Evolutionary conservation across 306 rosid genomes (phyloP), one percentile per base, ranked within the genome.

Genomic region (Hippophae gyantsensis): DNA sequence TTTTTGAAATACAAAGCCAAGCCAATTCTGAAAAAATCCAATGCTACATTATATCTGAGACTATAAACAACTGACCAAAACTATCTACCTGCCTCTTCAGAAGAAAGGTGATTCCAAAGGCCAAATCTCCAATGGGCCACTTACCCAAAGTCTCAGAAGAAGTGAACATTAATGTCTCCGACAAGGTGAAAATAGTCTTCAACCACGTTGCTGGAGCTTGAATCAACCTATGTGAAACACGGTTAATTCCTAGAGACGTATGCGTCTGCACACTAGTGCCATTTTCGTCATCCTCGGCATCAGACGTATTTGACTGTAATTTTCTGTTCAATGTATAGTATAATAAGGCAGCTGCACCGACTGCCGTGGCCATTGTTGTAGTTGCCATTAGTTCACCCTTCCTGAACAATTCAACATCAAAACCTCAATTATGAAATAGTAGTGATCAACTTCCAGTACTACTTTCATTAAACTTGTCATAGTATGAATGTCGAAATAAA

Each of bases 81-180:
- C 38, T 12, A 1, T 45, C 82, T 63, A 82, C 95, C 92, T 92
- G 96, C 60, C 89, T 81, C 89, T 85, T 92, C 8, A 92, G 75
- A 50, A 92, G 99, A 77, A 92, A 88, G 74, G 57, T 85, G 52
- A 92, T 92, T 60, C 99, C 99, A 61, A 92, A 92, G 6, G 99
- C 96, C 79, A 92, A 84, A 75, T 92, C 99, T 51, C 95, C 95
- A 58, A 85, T 85, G 5, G 98, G 98, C 98, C 96, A 92, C 82
- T 87, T 92, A 57, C 95, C 98, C 63, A 92, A 83, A 25, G 98
- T 92, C 86, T 92, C 98, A 0, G 96, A 92, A 73, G 87, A 92
- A 0, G 98, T 92, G 58, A 92, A 92, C 74, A 95, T 76, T 8
- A 92, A 86, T 18, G 95, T 92, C 79, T 87, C 98, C 0, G 96